phyloP scores from a whole-genome alignment of 23 red algal genomes.

The Gracilaria caudata region DNA sequence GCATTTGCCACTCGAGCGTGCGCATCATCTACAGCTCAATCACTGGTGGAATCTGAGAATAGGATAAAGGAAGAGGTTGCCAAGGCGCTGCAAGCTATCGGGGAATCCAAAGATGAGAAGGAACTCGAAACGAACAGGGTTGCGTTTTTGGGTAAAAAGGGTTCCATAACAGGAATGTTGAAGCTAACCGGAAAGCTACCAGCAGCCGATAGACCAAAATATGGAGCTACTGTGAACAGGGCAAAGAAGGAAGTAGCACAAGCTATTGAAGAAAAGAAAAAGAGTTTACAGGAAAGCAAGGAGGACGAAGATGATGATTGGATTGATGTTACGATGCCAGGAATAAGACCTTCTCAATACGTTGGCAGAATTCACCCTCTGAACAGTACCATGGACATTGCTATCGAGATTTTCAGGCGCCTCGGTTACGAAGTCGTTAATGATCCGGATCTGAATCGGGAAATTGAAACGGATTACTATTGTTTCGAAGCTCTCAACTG shows the following conservation, averaged over 20 bases:
- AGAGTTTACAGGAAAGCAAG: conserved; percentile 7
- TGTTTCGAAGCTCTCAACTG: conserved; percentile 85
- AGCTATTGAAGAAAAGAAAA: conserved; percentile 48
- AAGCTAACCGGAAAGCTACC: conserved; percentile 62
- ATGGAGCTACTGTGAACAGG: conserved; percentile 73
- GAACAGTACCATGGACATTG: conserved; percentile 67
- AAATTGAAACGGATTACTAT: conserved; percentile 88
- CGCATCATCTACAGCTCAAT: not conserved
- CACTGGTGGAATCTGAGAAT: conserved; percentile 1
- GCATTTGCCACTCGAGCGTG: not conserved
- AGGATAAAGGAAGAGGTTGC: conserved; percentile 23
- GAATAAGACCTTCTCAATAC: conserved; percentile 25
- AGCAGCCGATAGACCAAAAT: conserved; percentile 55
- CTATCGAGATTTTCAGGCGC: conserved; percentile 63
- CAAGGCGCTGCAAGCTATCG: conserved; percentile 37
- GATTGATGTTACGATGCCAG: conserved; percentile 86
- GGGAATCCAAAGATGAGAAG: conserved; percentile 32
- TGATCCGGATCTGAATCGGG: conserved; percentile 57
- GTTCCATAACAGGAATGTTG: conserved; percentile 63
- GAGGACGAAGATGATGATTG: conserved; percentile 46
- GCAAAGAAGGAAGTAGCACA: conserved; percentile 63
- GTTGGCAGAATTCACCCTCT: conserved; percentile 73
- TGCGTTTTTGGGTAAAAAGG: conserved; percentile 79
- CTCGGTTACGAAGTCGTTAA: conserved; percentile 81
- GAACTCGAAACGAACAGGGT: conserved; percentile 66